phyloP scores from a whole-genome alignment of 1,284 basidiomycete species.

The Sphagnurus paluster region DNA sequence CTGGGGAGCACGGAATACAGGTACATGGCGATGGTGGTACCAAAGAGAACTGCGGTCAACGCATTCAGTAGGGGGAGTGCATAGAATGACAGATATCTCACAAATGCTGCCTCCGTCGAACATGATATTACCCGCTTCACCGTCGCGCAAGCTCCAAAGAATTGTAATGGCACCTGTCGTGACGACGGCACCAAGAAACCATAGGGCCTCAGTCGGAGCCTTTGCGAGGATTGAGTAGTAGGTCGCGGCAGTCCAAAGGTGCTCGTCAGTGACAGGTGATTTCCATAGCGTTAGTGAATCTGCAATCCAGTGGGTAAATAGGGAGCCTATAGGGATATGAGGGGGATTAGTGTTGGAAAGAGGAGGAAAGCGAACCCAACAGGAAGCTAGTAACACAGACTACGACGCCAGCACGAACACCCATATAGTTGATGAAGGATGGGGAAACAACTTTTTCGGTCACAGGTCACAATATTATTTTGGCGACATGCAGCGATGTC shows the following conservation, averaged over 20 bases:
- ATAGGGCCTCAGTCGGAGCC: conserved; percentile 54
- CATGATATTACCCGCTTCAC: conserved; percentile 79
- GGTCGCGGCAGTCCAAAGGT: conserved; percentile 74
- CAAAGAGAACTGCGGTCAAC: conserved; percentile 62
- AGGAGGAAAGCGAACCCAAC: conserved; percentile 54
- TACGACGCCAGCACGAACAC: conserved; percentile 66
- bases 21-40: conserved; percentile 67
- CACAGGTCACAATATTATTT: conserved; percentile 14
- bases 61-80: conserved; percentile 3
- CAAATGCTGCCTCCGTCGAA: conserved; percentile 85
- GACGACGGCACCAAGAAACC: conserved; percentile 54
- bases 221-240: conserved; percentile 78
- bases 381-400: conserved; percentile 76
- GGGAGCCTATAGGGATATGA: conserved; percentile 48
- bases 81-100: conserved; percentile 41
- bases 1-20: conserved; percentile 72
- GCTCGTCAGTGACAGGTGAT: conserved; percentile 73
- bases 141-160: conserved; percentile 74
- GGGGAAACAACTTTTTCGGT: conserved; percentile 9
- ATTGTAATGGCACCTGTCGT: conserved; percentile 62
- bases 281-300: conserved; percentile 85
- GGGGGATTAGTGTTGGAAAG: neutral
- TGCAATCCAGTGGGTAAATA: conserved; percentile 86
- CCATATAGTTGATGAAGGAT: conserved; percentile 41
- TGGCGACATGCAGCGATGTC: conserved; percentile 17